A percentile compares a stretch with the other conserved stretches of the same genome.
Evolutionary conservation across 305 asterid species (phyloP).

Genomic region (Ilex paraguariensis): DNA sequence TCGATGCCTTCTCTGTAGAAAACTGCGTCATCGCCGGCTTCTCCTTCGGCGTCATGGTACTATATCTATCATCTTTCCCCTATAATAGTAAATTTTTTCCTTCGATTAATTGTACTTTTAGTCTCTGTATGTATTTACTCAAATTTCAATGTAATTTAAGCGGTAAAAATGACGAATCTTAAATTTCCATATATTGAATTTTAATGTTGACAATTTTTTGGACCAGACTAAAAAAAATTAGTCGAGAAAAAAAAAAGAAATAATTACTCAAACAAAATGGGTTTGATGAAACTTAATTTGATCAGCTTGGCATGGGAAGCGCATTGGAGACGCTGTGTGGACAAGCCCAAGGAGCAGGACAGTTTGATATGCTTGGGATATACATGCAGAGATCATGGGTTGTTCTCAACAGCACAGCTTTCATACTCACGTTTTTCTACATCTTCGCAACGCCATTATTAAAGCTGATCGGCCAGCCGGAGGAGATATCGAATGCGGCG

Average conservation of each 20-base stretch:
- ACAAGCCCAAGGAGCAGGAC: constrained; percentile 66
- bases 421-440: constrained; percentile 27
- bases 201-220: no score
- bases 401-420: constrained; percentile 30
- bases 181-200: no score
- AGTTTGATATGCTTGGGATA: constrained; percentile 43
- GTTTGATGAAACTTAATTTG: background rate
- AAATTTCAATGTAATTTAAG: no score
- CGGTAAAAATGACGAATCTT: no score
- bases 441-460: constrained; percentile 43
- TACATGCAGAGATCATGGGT: constrained; percentile 64
- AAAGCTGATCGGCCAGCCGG: constrained; percentile 40
- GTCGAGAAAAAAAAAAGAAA: no score
- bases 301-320: constrained; percentile 60
- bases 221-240: no score
- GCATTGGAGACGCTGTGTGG: constrained; percentile 69
- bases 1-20: constrained; percentile 55
- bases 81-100: no score
- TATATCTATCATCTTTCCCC: background rate
- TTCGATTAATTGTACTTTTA: no score
- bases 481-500: constrained; percentile 40
- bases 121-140: no score
- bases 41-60: constrained; percentile 47
- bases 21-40: constrained; percentile 51
- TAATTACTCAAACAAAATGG: no score